Evolutionary conservation across 164 flowering plant genomes (phyloP).

Genomic region (Malania oleifera): DNA sequence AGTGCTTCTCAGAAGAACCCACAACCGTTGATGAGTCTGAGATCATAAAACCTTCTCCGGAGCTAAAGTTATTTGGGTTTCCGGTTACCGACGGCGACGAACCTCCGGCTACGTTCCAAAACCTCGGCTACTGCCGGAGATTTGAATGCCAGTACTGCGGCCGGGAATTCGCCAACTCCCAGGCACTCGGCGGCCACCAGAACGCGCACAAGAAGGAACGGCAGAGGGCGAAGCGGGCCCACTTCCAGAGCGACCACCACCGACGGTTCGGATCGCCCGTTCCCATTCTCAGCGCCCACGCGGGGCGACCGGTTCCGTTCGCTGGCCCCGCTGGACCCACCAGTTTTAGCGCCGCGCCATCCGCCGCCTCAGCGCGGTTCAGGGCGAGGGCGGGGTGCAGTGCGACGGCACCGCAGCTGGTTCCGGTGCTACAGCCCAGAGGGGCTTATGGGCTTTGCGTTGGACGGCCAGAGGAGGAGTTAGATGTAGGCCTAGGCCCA

Average conservation of each 20-base stretch:
- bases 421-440: constrained; percentile 15
- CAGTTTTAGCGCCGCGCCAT: constrained; percentile 10
- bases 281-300: constrained; percentile 22
- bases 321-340: constrained; percentile 4
- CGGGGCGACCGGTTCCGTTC: constrained; percentile 23
- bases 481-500: background rate
- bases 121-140: constrained; percentile 11
- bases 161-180: constrained; percentile 50
- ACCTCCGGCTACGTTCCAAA: constrained; percentile 3
- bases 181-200: constrained; percentile 65
- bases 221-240: constrained; percentile 32
- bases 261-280: constrained; percentile 17
- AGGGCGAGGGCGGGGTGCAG: background rate
- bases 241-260: constrained; percentile 15
- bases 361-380: constrained; percentile 8
- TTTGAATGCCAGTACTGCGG: constrained; percentile 54
- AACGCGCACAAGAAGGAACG: constrained; percentile 62
- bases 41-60: constrained; percentile 11
- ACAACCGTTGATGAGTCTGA: too few relatives aligned
- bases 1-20: too few relatives aligned
- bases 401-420: constrained; percentile 13
- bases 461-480: constrained; percentile 11
- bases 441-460: constrained; percentile 21
- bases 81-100: constrained; percentile 17
- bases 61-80: constrained; percentile 43